These are phyloP conservation scores for Capsicum chinense DNA, from an alignment of 257 asterid genomes.

Conservation along the genomic window DNA sequence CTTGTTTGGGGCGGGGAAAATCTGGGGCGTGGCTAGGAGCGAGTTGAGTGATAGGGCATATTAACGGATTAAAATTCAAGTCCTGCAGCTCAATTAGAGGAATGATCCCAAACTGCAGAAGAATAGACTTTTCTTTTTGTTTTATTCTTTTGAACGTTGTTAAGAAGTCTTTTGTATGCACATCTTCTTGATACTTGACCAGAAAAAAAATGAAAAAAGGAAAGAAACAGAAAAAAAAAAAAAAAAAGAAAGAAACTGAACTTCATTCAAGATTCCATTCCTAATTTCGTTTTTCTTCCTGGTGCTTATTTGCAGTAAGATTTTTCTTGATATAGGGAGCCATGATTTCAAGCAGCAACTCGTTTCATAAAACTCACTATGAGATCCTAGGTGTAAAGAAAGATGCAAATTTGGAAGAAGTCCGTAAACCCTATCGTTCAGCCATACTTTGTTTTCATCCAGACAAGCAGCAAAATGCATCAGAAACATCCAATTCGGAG, in stretches of 20 bases:
- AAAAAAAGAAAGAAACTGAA: not conserved
- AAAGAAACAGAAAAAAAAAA: too few relatives aligned
- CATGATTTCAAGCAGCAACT: constrained; percentile 48
- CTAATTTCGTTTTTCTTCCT: not conserved
- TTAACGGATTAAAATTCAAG: not conserved
- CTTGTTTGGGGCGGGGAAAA: too few relatives aligned
- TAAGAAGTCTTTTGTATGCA: not conserved
- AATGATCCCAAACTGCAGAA: not conserved
- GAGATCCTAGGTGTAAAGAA: constrained; percentile 64
- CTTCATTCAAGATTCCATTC: not conserved
- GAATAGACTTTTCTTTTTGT: not conserved
- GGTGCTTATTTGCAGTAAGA: not conserved
- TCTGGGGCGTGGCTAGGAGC: not conserved
- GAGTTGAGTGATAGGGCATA: not conserved
- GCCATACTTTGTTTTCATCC: constrained; percentile 70
- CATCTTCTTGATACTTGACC: constrained; percentile 17
- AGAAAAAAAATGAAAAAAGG: not conserved
- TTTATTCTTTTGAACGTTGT: not conserved
- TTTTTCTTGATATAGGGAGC: constrained; percentile 25
- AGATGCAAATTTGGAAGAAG: constrained; percentile 67
- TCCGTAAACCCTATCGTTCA: constrained; percentile 63
- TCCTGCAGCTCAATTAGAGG: constrained; percentile 3
- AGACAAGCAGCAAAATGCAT: constrained; percentile 55
- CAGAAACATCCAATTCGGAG: constrained; percentile 38
- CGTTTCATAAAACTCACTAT: constrained; percentile 56